Percentiles rank a stretch among this genome's conserved stretches.
Conservation (phyloP, 2,329 filamentous ascomycete species). For the Neopestalotiopsis rosae region DNA sequence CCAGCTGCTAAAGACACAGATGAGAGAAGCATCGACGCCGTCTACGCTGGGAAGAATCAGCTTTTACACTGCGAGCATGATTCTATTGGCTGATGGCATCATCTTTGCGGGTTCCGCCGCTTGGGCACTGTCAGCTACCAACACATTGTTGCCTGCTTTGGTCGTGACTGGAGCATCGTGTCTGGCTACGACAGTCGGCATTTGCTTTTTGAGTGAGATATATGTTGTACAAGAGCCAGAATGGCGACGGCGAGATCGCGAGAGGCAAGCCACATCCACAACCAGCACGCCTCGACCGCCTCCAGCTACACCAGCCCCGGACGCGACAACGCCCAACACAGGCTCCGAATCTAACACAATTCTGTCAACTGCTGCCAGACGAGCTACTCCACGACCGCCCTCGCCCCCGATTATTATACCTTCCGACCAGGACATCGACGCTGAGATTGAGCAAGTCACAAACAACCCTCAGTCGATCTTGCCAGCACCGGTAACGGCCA, state of each 20-base stretch:
- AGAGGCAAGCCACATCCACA: slow-evolving; percentile 32
- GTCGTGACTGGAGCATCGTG: slow-evolving; percentile 58
- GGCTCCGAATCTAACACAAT: slow-evolving; percentile 23
- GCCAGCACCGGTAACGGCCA: slow-evolving; percentile 34
- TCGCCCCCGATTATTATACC: slow-evolving; percentile 62
- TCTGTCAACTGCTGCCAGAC: slow-evolving; percentile 28
- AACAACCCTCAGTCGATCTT: slow-evolving; percentile 33
- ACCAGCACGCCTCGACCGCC: slow-evolving; percentile 27
- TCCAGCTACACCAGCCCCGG: slow-evolving; percentile 21
- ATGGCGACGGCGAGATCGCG: slow-evolving; percentile 47
- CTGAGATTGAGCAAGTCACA: slow-evolving; percentile 57
- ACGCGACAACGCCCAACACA: slow-evolving; percentile 18
- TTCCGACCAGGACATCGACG: slow-evolving; percentile 67
- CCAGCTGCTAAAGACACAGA: slow-evolving; percentile 66
- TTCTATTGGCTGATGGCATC: slow-evolving; percentile 68
- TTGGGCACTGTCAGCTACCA: slow-evolving; percentile 60
- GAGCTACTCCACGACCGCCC: slow-evolving; percentile 28
- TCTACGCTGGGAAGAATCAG: slow-evolving; percentile 71
- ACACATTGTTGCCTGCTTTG: slow-evolving; percentile 62
- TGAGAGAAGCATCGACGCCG: slow-evolving; percentile 70
- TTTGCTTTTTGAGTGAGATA: slow-evolving; percentile 64
- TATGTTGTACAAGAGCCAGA: slow-evolving; percentile 67
- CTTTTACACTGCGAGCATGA: slow-evolving; percentile 65
- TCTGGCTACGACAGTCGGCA: slow-evolving; percentile 62
- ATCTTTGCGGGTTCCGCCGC: slow-evolving; percentile 61